Base-by-base conservation (phyloP, 2,329 filamentous ascomycete species). In the Microcera coccophila region DNA sequence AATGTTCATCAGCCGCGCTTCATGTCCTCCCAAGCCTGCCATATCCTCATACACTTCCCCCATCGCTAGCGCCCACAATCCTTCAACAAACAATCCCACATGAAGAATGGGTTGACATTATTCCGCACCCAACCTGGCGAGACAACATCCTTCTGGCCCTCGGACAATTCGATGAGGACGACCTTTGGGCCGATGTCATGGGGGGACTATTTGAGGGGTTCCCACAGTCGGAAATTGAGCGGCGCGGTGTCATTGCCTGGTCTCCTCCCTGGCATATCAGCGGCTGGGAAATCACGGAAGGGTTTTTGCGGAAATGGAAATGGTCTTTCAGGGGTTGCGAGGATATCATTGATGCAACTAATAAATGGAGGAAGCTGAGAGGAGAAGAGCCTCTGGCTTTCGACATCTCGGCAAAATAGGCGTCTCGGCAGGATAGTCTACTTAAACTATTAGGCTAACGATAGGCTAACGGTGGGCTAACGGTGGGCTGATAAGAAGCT, bases 151-250 rank as follows among this genome's bases (percentile, higher is more conserved):
- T 72, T 44, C 60, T 36, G 5, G 62, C 61, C 26, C 40, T 49
- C 4, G 62, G 62, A 36, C 61, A 53, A 14, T 71, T 68, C 26
- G 67, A 73, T 43, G 66, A 70, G 24, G 67, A 70, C 41, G 69
- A 66, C 11, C 56, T 73, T 11, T 72, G 68, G 64, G 54, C 60
- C 10, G 71, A 73, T 54, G 61, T 59, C 28, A 60, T 69, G 40
- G 69, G 69, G 3, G 68, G 67, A 1, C 48, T 73, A 16, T 73
- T 59, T 48, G 67, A 73, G 47, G 68, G 69, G 5, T 71, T 68
- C 45, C 67, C 67, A 2, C 66, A 68, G 38, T 60, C 66, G 26
- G 68, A 72, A 50, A 45, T 71, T 28, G 60, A 65, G 52, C 55
- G 58, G 22, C 60, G 64, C 14, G 68, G 69, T 19, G 54, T 72